Evolutionary conservation across 2,329 filamentous ascomycete species (phyloP).

Genomic region (Waltergamsia citrina): DNA sequence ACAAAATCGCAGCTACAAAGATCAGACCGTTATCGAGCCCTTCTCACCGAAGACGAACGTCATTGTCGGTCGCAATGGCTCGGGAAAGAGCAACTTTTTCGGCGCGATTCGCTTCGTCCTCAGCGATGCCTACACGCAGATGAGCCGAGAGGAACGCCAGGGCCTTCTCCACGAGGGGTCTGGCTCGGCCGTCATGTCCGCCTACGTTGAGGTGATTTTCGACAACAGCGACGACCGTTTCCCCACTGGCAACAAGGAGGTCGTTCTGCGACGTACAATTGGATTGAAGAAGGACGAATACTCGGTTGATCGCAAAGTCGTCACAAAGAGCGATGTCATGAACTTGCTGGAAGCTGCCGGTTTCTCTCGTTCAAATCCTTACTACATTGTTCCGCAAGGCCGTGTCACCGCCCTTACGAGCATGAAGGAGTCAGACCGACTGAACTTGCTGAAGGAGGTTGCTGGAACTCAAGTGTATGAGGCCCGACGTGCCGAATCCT

Average conservation of each 20-base stretch:
- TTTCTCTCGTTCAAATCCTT: slow-evolving; percentile 94
- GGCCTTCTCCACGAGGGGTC: slow-evolving; percentile 96
- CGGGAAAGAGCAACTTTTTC: slow-evolving; percentile 99
- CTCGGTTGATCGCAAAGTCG: slow-evolving; percentile 92
- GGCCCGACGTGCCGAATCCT: slow-evolving; percentile 76
- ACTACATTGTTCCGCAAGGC: slow-evolving; percentile 97
- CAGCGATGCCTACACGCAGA: slow-evolving; percentile 92
- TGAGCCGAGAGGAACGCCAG: slow-evolving; percentile 92
- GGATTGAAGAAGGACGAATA: slow-evolving; percentile 98
- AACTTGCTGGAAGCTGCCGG: slow-evolving; percentile 92
- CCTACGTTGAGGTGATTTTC: slow-evolving; percentile 99
- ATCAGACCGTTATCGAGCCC: slow-evolving; percentile 96
- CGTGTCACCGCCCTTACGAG: slow-evolving; percentile 94
- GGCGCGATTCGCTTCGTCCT: slow-evolving; percentile 97
- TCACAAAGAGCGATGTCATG: slow-evolving; percentile 88
- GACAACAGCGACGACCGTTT: slow-evolving; percentile 97
- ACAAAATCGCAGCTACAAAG: slow-evolving; percentile 70
- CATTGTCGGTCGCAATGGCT: slow-evolving; percentile 97
- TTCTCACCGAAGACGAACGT: slow-evolving; percentile 98
- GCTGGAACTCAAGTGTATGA: slow-evolving; percentile 97
- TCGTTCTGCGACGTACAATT: slow-evolving; percentile 87
- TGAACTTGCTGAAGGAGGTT: slow-evolving; percentile 93
- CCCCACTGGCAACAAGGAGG: slow-evolving; percentile 82
- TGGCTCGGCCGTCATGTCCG: slow-evolving; percentile 95
- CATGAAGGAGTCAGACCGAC: slow-evolving; percentile 91